These are phyloP conservation scores for Thalassiosira profunda DNA, from an alignment of 108 stramenopile genomes.

Conservation along the genomic window DNA sequence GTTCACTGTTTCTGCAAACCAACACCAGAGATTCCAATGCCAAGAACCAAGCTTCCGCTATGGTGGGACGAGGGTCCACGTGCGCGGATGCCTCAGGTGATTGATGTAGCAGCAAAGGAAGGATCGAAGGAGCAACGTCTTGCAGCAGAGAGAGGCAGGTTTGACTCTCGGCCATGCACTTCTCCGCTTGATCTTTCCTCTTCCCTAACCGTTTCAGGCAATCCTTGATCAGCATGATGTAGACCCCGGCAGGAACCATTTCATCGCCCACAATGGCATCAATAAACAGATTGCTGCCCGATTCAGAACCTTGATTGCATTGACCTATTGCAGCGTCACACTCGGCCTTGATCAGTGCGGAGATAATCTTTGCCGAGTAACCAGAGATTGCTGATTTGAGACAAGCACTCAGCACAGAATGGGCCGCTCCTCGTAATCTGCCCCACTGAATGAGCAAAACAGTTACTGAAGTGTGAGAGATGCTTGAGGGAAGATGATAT, in stretches of 20 bases:
- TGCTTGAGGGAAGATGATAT: not conserved
- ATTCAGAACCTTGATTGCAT: slow-evolving; percentile 49
- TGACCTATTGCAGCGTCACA: slow-evolving; percentile 56
- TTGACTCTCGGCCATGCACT: slow-evolving; percentile 5
- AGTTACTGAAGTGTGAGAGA: not conserved
- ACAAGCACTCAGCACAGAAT: slow-evolving; percentile 46
- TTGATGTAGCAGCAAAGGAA: slow-evolving; percentile 15
- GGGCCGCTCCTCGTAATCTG: slow-evolving; percentile 65
- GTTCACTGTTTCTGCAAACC: slow-evolving; percentile 22
- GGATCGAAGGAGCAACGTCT: slow-evolving; percentile 12
- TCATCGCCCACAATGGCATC: slow-evolving; percentile 75
- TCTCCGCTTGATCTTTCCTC: not conserved
- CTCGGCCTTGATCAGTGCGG: slow-evolving; percentile 58
- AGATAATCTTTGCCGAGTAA: slow-evolving; percentile 26
- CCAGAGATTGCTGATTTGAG: slow-evolving; percentile 47
- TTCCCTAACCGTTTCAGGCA: slow-evolving; percentile 20
- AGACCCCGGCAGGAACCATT: slow-evolving; percentile 65
- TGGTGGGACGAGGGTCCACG: slow-evolving; percentile 73
- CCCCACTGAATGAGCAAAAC: slow-evolving; percentile 62
- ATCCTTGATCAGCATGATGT: slow-evolving; percentile 46
- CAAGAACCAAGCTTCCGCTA: slow-evolving; percentile 78
- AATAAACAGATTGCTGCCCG: slow-evolving; percentile 59
- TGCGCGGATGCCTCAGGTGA: slow-evolving; percentile 41
- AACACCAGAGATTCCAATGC: slow-evolving; percentile 27
- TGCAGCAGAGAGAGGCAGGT: slow-evolving; percentile 43